Evolutionary conservation across 176 grass and related monocot genomes (phyloP).

Genomic region (Triticum monococcum): DNA sequence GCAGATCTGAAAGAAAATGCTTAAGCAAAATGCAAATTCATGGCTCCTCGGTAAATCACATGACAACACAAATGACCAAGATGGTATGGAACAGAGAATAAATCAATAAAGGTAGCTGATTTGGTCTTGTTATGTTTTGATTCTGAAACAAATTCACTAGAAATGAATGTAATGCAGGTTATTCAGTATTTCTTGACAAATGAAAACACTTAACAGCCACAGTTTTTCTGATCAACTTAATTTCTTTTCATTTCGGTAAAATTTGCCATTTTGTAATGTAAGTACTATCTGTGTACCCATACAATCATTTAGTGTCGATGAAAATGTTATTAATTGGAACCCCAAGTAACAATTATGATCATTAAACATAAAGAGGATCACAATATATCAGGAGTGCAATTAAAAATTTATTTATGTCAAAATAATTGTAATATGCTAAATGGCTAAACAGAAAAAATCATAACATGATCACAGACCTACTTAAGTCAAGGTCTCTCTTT

Average conservation of each 20-base stretch:
- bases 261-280: not conserved
- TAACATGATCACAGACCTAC: conserved; percentile 59
- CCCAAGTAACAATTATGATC: not conserved
- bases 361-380: not conserved
- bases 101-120: not conserved
- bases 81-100: not conserved
- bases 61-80: not conserved
- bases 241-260: not conserved
- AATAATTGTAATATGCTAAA: not conserved
- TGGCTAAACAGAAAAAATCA: not conserved
- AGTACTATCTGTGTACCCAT: not conserved
- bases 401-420: not conserved
- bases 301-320: not conserved
- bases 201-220: not conserved
- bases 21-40: conserved; percentile 10
- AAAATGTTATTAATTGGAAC: not conserved
- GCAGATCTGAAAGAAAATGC: not conserved
- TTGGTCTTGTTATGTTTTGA: not conserved
- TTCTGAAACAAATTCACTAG: not conserved
- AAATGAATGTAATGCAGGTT: not conserved
- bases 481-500: conserved; percentile 86
- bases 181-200: not conserved
- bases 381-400: not conserved
- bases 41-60: not conserved
- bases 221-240: not conserved